A percentile compares a stretch with the other conserved stretches of the same genome.
phyloP scores from a whole-genome alignment of 257 asterid species.

The Solanum okadae region DNA sequence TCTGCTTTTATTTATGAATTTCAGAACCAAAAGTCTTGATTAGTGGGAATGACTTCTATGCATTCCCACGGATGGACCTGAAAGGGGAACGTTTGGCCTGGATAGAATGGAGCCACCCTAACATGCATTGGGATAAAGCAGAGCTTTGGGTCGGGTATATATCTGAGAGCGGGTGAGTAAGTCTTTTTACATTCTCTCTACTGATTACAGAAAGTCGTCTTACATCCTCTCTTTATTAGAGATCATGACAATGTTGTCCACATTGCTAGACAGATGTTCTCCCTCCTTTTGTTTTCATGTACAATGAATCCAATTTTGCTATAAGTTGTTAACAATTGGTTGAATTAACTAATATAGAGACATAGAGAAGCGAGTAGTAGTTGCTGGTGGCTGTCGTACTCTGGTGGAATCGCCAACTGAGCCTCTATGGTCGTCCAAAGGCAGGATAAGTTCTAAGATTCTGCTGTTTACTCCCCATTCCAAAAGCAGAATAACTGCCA shows the following conservation, averaged over 20 bases:
- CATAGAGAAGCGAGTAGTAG: not conserved
- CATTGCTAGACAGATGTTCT: not conserved
- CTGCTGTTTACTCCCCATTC: not conserved
- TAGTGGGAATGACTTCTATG: not conserved
- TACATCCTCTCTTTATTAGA: not conserved
- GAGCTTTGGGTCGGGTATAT: not conserved
- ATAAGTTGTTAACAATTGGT: not conserved
- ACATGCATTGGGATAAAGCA: constrained; percentile 1
- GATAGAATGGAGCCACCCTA: not conserved
- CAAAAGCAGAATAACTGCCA: not conserved
- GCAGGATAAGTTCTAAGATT: not conserved
- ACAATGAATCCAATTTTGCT: not conserved
- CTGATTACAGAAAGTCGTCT: not conserved
- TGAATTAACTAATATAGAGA: not conserved
- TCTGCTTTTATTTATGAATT: not conserved
- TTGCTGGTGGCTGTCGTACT: not conserved
- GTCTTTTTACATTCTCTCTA: not conserved
- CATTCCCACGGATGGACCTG: not conserved
- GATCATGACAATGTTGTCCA: not conserved
- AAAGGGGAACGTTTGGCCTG: not conserved
- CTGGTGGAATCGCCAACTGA: not conserved
- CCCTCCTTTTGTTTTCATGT: not conserved
- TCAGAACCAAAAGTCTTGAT: constrained; percentile 1
- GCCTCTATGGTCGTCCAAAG: constrained; percentile 2
- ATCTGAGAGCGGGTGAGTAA: not conserved